These are phyloP conservation scores for Tuber melanosporum DNA, from an alignment of 495 filamentous ascomycete species.

Conservation along the genomic window DNA sequence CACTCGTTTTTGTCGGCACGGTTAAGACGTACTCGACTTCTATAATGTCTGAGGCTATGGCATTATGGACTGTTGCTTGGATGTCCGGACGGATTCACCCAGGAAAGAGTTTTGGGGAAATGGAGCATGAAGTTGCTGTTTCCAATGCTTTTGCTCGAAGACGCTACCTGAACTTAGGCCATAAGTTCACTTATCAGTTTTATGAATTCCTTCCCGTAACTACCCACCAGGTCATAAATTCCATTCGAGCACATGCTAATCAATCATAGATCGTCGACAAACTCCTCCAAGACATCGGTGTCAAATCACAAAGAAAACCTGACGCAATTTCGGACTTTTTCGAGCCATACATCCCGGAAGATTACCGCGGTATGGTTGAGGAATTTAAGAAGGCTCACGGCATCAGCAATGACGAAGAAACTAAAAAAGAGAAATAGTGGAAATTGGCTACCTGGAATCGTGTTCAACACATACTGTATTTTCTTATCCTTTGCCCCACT, in stretches of 20 bases:
- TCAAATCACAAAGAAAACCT: constrained; percentile 27
- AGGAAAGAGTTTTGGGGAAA: constrained; percentile 3
- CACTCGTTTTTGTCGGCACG: constrained; percentile 17
- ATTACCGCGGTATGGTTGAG: constrained; percentile 44
- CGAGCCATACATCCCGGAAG: constrained; percentile 41
- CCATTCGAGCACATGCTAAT: background rate
- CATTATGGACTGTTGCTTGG: constrained; percentile 38
- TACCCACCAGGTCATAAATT: background rate
- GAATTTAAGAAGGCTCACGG: constrained; percentile 34
- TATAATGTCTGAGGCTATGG: constrained; percentile 15
- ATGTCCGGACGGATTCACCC: constrained; percentile 14
- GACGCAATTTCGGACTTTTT: constrained; percentile 41
- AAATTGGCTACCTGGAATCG: background rate
- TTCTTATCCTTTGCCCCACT: background rate
- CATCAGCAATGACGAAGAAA: background rate
- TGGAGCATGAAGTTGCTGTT: constrained; percentile 26
- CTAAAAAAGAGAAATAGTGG: background rate
- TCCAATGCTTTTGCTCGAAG: constrained; percentile 15
- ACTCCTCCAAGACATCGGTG: constrained; percentile 26
- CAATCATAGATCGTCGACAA: constrained; percentile 18
- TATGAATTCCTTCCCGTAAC: constrained; percentile 23
- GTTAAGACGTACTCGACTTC: constrained; percentile 7
- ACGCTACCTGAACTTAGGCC: constrained; percentile 14
- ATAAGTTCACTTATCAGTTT: background rate
- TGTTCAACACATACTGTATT: background rate